Base-by-base conservation (phyloP, 2,329 filamentous ascomycete species). In the Pseudocercospora crystallina region DNA sequence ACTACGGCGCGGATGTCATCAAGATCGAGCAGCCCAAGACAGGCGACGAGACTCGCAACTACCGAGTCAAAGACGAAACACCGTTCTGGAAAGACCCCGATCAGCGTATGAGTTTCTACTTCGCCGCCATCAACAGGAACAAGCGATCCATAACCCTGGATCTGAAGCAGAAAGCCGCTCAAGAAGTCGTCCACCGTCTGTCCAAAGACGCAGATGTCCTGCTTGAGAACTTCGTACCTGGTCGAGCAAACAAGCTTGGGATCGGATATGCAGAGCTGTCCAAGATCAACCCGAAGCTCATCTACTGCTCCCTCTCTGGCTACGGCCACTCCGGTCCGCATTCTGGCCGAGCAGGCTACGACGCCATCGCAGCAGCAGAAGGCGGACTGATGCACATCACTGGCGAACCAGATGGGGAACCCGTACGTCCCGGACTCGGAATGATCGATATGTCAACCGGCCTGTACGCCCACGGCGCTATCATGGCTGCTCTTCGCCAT, bases 371-470 rank as follows among this genome's bases (percentile, higher is more conserved):
- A 0, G 71, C 64, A 4, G 70, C 69, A 0, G 70, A 73, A 45
- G 70, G 60, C 2, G 71, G 71, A 0, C 55, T 74, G 14, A 60
- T 74, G 15, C 71, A 74, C 42, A 65, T 73, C 8, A 74, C 71
- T 0, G 71, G 72, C 4, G 64, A 73, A 39, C 54, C 57, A 1
- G 61, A 70, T 31, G 70, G 71, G 0, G 62, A 63, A 2, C 72
- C 72, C 0, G 68, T 69, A 1, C 59, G 69, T 12, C 66, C 70
- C 1, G 73, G 73, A 2, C 49, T 75, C 1, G 71, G 70, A 1
- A 56, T 75, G 14, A 69, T 67, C 20, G 72, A 74, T 49, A 70
- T 75, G 65, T 63, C 65, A 5, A 75, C 73, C 0, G 73, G 72
- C 0, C 56, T 76, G 0, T 75, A 70, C 48, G 64, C 71, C 5